These are phyloP conservation scores for Platanthera guangdongensis DNA, from an alignment of 106 monocot genomes.

Conservation along the genomic window DNA sequence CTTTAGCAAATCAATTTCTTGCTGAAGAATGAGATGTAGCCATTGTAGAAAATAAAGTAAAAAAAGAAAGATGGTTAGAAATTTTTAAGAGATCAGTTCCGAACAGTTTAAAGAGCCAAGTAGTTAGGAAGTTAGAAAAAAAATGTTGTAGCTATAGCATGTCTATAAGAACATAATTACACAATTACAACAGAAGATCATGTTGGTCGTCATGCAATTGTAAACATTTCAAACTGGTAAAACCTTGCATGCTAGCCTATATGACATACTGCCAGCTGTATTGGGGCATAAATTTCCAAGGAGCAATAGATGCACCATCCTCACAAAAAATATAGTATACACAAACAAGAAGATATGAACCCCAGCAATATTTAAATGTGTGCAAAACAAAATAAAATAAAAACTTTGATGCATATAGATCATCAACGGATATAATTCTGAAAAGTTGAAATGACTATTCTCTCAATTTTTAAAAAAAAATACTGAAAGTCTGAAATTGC, in stretches of 20 bases:
- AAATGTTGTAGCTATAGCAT: not conserved
- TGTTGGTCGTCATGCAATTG: not conserved
- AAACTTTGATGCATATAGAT: not conserved
- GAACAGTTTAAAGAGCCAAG: not conserved
- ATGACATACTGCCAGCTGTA: not conserved
- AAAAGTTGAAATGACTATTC: too few relatives aligned
- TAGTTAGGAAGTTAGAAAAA: not conserved
- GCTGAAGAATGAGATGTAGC: conserved; percentile 31
- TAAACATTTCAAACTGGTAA: not conserved
- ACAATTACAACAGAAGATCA: not conserved
- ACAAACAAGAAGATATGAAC: not conserved
- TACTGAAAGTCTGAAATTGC: not conserved
- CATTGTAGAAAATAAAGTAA: not conserved
- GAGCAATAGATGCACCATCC: not conserved
- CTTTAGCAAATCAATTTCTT: conserved; percentile 88
- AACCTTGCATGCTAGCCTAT: not conserved
- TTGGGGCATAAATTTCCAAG: not conserved
- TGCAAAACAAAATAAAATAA: not conserved
- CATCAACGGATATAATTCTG: not conserved
- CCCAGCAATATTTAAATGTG: not conserved
- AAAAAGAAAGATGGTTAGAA: not conserved
- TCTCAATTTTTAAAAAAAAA: too few relatives aligned
- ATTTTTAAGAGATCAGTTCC: not conserved
- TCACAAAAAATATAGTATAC: not conserved
- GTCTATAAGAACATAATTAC: not conserved